These are phyloP conservation scores for Agaricus subrufescens DNA, from an alignment of 768 basidiomycete genomes.

Conservation along the genomic window DNA sequence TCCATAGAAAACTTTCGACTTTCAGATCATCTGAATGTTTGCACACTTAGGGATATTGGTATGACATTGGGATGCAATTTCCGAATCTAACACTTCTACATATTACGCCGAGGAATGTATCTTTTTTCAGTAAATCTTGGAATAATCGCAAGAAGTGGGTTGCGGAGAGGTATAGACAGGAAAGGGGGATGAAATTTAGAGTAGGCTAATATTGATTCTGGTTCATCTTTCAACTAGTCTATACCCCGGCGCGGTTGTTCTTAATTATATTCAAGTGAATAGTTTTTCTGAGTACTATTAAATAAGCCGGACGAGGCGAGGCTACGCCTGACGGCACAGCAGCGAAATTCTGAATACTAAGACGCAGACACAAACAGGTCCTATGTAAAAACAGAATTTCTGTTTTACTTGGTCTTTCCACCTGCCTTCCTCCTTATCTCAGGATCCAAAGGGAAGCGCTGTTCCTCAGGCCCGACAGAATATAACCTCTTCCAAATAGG, in stretches of 20 bases:
- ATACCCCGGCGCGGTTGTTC: too few relatives aligned
- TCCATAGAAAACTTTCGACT: too few relatives aligned
- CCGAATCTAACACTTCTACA: neutral
- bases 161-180: too few relatives aligned
- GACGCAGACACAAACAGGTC: neutral
- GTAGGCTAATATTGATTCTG: too few relatives aligned
- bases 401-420: conserved; percentile 23
- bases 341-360: neutral
- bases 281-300: neutral
- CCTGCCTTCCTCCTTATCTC: conserved; percentile 35
- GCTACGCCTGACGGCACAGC: too few relatives aligned
- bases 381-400: neutral
- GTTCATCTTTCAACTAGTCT: too few relatives aligned
- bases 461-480: conserved; percentile 34
- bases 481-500: conserved; percentile 34
- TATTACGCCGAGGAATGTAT: neutral
- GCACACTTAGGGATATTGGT: neutral
- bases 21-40: too few relatives aligned
- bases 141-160: too few relatives aligned
- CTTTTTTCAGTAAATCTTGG: too few relatives aligned
- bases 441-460: conserved; percentile 39
- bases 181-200: too few relatives aligned
- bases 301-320: too few relatives aligned
- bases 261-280: too few relatives aligned
- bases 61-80: neutral